Evolutionary conservation across 225 moss, liverwort and hornwort genomes (phyloP), one percentile per base, ranked within the genome.

Genomic region (Rhytidiadelphus loreus): DNA sequence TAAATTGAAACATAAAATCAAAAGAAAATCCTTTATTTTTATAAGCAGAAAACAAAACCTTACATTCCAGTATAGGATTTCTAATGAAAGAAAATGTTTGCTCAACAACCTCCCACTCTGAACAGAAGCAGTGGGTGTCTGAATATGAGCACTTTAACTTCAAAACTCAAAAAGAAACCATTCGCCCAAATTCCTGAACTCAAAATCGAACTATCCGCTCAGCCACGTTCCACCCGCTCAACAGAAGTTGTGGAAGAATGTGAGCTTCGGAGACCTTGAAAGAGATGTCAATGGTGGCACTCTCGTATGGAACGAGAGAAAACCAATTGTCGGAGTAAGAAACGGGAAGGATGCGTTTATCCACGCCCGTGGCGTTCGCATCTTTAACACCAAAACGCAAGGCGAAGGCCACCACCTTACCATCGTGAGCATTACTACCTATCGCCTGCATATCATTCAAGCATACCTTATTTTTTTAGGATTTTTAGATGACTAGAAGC

Each of bases 161-260:
- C 33, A 22, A 44, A 30, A 14, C 21, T 29, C 41, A 53, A 22
- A 39, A 48, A 28, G 12, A 8, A 57, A 26, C 26, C 1, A 56
- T 78, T 78, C 24, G 14, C 52, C 65, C 52, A 37, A 50, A 35
- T 72, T 18, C 32, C 33, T 29, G 3, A 12, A 33, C 8, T 91
- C 75, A 57, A 10, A 88, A 91, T 4, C 52, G 80, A 14, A 94
- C 81, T n/a, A 84, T 70, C 23, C 60, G 84, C 39, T 96, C 90
- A 8, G 80, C 77, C 1, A 95, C 93, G 66, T 98, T 98, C 98
- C 98, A 98, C 9, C 98, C 98, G 20, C 90, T 84, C 2, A 98
- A 84, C 15, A 92, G 46, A 12, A 98, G 93, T 33, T 91, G 83
- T 18, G 98, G 97, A 11, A 16, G 35, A 26, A 91, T 48, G 18